A percentile compares a stretch with the other conserved stretches of the same genome.
Conservation (phyloP, 345 rosid species). For the Brassica nigra region DNA sequence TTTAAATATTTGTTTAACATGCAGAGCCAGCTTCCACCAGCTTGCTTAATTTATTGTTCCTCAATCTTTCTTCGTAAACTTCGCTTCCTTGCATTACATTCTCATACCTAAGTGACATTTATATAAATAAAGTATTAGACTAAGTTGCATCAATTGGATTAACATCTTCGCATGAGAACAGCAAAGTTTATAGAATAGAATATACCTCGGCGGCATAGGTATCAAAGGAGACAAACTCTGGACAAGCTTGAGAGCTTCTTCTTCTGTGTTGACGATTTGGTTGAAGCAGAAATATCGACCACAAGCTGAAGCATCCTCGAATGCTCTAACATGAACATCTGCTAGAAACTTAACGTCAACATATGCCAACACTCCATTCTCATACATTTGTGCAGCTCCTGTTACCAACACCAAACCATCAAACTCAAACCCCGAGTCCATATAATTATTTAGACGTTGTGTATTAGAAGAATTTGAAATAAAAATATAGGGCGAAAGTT, state of each 20-base stretch:
- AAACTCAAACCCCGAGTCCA: not conserved
- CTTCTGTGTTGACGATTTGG: conserved; percentile 63
- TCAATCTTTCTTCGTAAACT: conserved; percentile 64
- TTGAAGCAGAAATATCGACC: conserved; percentile 91
- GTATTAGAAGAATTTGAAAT: not conserved
- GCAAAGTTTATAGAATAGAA: not conserved
- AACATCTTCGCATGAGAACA: conserved; percentile 2
- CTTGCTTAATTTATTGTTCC: conserved; percentile 67
- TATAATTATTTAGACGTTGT: no score
- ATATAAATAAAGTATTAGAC: conserved; percentile 2
- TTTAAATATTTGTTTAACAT: conserved; percentile 32
- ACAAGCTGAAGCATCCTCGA: conserved; percentile 64
- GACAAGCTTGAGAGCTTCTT: conserved; percentile 66
- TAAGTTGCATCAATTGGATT: not conserved
- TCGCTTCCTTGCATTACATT: conserved; percentile 50
- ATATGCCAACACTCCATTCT: conserved; percentile 74
- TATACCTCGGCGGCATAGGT: conserved; percentile 67
- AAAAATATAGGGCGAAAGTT: not conserved
- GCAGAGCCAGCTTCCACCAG: conserved; percentile 70
- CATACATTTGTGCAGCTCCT: conserved; percentile 92
- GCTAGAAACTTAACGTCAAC: conserved; percentile 72
- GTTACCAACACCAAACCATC: conserved; percentile 22
- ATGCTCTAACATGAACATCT: conserved; percentile 69
- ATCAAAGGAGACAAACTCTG: conserved; percentile 67
- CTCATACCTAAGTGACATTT: conserved; percentile 52